A percentile compares a stretch with the other conserved stretches of the same genome.
phyloP scores from a whole-genome alignment of 2,329 filamentous ascomycete genomes.

The Verruconis gallopava region DNA sequence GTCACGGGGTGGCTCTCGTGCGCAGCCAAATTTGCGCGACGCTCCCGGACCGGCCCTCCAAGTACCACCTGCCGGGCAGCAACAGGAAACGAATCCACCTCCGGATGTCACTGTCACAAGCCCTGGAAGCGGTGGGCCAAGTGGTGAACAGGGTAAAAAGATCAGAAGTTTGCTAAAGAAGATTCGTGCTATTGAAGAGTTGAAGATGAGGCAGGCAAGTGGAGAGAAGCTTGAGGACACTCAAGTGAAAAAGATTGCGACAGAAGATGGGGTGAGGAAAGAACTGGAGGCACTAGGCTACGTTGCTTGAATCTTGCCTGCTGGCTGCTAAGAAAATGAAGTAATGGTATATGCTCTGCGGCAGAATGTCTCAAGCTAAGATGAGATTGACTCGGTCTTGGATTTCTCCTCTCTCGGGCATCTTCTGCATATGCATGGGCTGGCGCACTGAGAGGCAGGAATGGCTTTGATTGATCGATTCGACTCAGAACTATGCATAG shows the following conservation, averaged over 20 bases:
- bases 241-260: slow-evolving; percentile 95
- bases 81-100: slow-evolving; percentile 14
- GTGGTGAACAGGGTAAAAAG: slow-evolving; percentile 74
- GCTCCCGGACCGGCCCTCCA: neutral
- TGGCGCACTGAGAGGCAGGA: no score
- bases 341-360: no score
- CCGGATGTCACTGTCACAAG: slow-evolving; percentile 42
- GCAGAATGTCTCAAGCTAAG: no score
- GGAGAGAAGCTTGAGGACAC: slow-evolving; percentile 98
- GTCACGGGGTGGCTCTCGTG: neutral
- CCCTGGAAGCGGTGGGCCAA: slow-evolving; percentile 42
- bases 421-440: no score
- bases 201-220: slow-evolving; percentile 89
- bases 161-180: slow-evolving; percentile 89
- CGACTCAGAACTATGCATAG: no score
- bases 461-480: no score
- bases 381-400: no score
- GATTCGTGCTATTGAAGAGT: slow-evolving; percentile 90
- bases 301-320: neutral
- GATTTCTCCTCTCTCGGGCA: no score
- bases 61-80: neutral
- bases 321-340: no score
- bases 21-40: slow-evolving; percentile 1
- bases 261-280: slow-evolving; percentile 69
- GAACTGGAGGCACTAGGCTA: slow-evolving; percentile 55